Evolutionary conservation across 2,329 filamentous ascomycete species (phyloP).

Genomic region (Incumbomyces lentus): DNA sequence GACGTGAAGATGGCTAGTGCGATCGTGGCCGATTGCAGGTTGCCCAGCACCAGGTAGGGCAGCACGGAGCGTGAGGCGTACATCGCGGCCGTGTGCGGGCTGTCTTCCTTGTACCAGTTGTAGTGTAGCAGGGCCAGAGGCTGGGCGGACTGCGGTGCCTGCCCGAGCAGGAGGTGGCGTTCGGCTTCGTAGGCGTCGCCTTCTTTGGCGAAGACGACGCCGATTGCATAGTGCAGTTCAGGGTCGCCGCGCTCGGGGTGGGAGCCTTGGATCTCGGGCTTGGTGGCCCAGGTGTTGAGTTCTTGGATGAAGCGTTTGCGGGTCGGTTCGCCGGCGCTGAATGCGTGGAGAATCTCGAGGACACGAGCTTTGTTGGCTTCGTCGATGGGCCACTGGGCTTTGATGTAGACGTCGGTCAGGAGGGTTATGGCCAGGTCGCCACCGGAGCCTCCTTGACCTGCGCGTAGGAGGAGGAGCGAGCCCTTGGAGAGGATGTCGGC

Average conservation of each 20-base stretch:
- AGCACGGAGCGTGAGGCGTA: slow-evolving; percentile 81
- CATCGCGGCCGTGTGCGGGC: slow-evolving; percentile 73
- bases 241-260: slow-evolving; percentile 80
- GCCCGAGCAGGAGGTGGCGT: slow-evolving; percentile 62
- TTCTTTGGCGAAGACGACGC: slow-evolving; percentile 81
- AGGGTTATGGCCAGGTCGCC: slow-evolving; percentile 81
- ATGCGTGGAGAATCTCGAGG: slow-evolving; percentile 68
- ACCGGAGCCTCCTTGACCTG: slow-evolving; percentile 86
- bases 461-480: slow-evolving; percentile 73
- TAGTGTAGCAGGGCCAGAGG: slow-evolving; percentile 77
- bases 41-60: slow-evolving; percentile 82
- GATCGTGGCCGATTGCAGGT: slow-evolving; percentile 78
- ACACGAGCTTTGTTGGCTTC: slow-evolving; percentile 44
- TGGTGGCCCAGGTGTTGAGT: slow-evolving; percentile 77
- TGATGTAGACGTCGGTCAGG: slow-evolving; percentile 81
- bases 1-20: slow-evolving; percentile 67
- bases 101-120: slow-evolving; percentile 83
- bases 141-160: slow-evolving; percentile 78
- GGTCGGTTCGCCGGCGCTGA: slow-evolving; percentile 73
- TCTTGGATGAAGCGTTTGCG: slow-evolving; percentile 87
- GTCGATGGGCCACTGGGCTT: slow-evolving; percentile 70
- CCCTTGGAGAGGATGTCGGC: slow-evolving; percentile 79
- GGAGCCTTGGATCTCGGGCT: slow-evolving; percentile 53
- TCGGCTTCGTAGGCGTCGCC: slow-evolving; percentile 91
- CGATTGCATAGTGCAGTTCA: slow-evolving; percentile 86